phyloP scores from a whole-genome alignment of 768 basidiomycete genomes.

The Russula abietina region DNA sequence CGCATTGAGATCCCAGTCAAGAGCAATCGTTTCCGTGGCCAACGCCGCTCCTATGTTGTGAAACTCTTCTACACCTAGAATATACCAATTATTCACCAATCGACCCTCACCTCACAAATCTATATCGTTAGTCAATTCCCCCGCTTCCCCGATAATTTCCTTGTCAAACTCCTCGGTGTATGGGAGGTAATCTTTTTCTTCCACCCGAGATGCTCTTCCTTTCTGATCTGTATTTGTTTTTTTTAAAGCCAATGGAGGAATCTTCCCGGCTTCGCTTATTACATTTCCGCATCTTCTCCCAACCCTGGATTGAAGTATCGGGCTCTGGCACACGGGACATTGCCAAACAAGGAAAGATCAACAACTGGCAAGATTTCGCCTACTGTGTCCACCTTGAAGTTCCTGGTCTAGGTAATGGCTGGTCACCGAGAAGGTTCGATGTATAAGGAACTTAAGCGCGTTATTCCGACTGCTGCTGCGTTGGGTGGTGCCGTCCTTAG shows the following conservation, averaged over 20 bases:
- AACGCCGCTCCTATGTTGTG: slow-evolving; percentile 90
- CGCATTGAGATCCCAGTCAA: slow-evolving; percentile 98
- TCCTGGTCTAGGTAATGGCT: slow-evolving; percentile 56
- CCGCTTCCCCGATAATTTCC: slow-evolving; percentile 86
- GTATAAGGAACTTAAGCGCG: slow-evolving; percentile 98
- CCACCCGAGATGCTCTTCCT: not conserved
- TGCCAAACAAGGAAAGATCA: slow-evolving; percentile 97
- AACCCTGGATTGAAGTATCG: slow-evolving; percentile 99
- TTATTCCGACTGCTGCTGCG: slow-evolving; percentile 96
- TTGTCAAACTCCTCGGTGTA: slow-evolving; percentile 87
- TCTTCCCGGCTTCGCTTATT: slow-evolving; percentile 94
- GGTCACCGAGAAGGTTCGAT: slow-evolving; percentile 92
- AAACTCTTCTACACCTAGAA: slow-evolving; percentile 99
- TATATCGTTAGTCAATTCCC: slow-evolving; percentile 89
- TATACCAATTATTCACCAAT: slow-evolving; percentile 99
- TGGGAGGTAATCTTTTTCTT: slow-evolving; percentile 77
- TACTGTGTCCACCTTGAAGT: not conserved
- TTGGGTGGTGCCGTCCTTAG: slow-evolving; percentile 97
- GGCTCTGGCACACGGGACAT: slow-evolving; percentile 93
- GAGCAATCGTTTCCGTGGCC: slow-evolving; percentile 93
- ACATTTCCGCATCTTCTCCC: slow-evolving; percentile 99
- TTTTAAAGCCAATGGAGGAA: slow-evolving; percentile 83
- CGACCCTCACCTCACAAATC: slow-evolving; percentile 86
- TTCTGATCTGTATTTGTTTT: slow-evolving; percentile 8
- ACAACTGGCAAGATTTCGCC: slow-evolving; percentile 60